These are phyloP conservation scores for Mucor sp. DNA, from an alignment of 371 early-diverging fungal species.

Conservation along the genomic window DNA sequence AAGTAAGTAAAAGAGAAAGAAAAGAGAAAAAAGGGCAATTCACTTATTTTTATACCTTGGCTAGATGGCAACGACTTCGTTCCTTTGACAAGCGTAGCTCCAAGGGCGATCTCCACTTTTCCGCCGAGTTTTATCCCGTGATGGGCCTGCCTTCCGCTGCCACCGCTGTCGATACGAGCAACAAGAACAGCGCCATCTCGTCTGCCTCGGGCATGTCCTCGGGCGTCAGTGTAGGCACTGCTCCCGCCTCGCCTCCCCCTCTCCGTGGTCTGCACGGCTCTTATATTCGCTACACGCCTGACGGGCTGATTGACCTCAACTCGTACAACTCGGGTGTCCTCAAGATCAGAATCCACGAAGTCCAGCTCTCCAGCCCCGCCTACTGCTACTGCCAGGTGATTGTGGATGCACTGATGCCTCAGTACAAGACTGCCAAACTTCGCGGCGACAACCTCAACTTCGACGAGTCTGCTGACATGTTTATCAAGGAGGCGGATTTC, in stretches of 20 bases:
- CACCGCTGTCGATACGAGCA: neutral
- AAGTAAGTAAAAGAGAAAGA: neutral
- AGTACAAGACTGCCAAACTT: conserved; percentile 42
- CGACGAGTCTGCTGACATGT: conserved; percentile 52
- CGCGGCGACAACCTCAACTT: conserved; percentile 37
- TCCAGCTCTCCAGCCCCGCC: conserved; percentile 24
- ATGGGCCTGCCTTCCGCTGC: conserved; percentile 47
- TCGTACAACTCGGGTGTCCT: conserved; percentile 45
- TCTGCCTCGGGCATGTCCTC: conserved; percentile 4
- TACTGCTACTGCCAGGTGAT: conserved; percentile 41
- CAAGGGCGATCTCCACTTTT: conserved; percentile 69
- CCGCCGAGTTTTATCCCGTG: conserved; percentile 68
- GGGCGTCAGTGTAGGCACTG: neutral
- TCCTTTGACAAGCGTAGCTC: conserved; percentile 55
- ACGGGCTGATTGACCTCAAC: conserved; percentile 41
- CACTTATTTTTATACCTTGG: neutral
- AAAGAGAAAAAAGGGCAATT: neutral
- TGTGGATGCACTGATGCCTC: conserved; percentile 43
- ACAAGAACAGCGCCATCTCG: conserved; percentile 6
- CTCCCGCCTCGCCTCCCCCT: conserved; percentile 9
- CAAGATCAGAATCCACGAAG: conserved; percentile 45
- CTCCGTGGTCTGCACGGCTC: conserved; percentile 28
- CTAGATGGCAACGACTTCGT: conserved; percentile 64
- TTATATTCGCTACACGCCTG: conserved; percentile 45
- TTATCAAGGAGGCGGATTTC: conserved; percentile 65